Conservation (phyloP, 139 green algal genomes). For the Pleodorina starrii region DNA sequence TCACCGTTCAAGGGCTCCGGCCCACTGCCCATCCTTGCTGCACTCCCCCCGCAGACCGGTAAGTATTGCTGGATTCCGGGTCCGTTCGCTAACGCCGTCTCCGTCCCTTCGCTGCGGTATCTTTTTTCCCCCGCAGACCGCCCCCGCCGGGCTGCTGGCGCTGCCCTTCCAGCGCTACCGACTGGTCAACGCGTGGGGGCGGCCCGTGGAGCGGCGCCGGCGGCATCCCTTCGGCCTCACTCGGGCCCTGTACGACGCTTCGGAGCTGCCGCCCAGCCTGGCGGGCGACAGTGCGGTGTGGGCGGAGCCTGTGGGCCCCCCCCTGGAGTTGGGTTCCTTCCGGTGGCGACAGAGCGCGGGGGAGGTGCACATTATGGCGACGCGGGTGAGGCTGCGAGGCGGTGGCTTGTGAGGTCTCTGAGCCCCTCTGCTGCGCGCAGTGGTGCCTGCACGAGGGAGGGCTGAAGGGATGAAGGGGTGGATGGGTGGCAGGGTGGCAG, state of each 20-base stretch:
- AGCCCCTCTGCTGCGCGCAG: not conserved
- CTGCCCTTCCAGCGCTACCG: constrained; percentile 65
- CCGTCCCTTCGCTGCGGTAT: too few relatives aligned
- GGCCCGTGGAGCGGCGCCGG: constrained; percentile 65
- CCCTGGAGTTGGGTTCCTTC: constrained; percentile 29
- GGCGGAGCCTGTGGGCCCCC: constrained; percentile 64
- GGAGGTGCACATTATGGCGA: constrained; percentile 71
- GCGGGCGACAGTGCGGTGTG: constrained; percentile 64
- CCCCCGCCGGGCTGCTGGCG: constrained; percentile 6
- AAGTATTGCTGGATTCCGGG: too few relatives aligned
- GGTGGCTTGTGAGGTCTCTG: not conserved
- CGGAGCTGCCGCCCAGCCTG: constrained; percentile 13
- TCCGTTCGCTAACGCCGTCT: too few relatives aligned
- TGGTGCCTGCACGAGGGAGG: not conserved
- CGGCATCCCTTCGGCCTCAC: constrained; percentile 87
- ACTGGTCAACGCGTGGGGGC: constrained; percentile 70
- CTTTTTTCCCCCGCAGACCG: too few relatives aligned
- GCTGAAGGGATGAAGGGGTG: not conserved
- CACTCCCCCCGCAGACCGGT: too few relatives aligned
- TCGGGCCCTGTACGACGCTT: constrained; percentile 70
- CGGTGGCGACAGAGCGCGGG: constrained; percentile 81
- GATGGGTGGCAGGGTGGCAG: not conserved
- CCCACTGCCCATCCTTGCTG: too few relatives aligned
- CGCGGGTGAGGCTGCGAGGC: not conserved
- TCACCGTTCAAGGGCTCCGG: too few relatives aligned